These are phyloP conservation scores for Trichothecium sympodiale DNA, from an alignment of 2,329 filamentous ascomycete genomes.

Conservation along the genomic window DNA sequence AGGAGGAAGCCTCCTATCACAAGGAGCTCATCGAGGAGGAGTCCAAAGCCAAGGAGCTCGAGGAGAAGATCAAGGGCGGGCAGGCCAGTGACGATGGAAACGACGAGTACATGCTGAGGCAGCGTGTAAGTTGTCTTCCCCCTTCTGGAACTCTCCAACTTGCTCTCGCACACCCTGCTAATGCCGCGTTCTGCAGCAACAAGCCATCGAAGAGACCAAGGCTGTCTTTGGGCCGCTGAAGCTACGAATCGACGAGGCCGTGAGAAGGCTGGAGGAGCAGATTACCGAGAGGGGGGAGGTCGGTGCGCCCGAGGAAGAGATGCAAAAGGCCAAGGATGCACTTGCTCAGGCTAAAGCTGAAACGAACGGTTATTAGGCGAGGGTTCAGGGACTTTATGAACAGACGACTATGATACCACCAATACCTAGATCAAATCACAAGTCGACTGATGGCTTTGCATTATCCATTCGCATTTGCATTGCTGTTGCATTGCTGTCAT, in stretches of 20 bases:
- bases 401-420: too few species aligned
- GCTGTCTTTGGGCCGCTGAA: constrained; percentile 66
- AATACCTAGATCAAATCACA: too few species aligned
- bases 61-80: constrained; percentile 42
- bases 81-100: constrained; percentile 56
- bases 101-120: constrained; percentile 66
- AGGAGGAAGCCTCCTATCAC: constrained; percentile 86
- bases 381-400: too few species aligned
- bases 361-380: constrained; percentile 5
- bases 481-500: too few species aligned
- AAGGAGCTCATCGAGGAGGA: constrained; percentile 71
- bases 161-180: neutral
- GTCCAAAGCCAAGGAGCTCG: constrained; percentile 56
- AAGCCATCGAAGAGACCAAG: constrained; percentile 78
- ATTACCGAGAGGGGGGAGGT: constrained; percentile 52
- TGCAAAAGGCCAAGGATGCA: constrained; percentile 43
- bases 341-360: constrained; percentile 35
- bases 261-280: constrained; percentile 64
- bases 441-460: too few species aligned
- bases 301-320: constrained; percentile 33
- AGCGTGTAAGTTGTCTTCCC: constrained; percentile 57
- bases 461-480: too few species aligned
- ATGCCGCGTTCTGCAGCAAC: constrained; percentile 43
- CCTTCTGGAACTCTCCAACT: too few species aligned
- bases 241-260: constrained; percentile 58